A percentile compares a stretch with the other conserved stretches of the same genome.
phyloP scores from a whole-genome alignment of 163 green algal genomes.

The Trebouxiophyceae sp. region DNA sequence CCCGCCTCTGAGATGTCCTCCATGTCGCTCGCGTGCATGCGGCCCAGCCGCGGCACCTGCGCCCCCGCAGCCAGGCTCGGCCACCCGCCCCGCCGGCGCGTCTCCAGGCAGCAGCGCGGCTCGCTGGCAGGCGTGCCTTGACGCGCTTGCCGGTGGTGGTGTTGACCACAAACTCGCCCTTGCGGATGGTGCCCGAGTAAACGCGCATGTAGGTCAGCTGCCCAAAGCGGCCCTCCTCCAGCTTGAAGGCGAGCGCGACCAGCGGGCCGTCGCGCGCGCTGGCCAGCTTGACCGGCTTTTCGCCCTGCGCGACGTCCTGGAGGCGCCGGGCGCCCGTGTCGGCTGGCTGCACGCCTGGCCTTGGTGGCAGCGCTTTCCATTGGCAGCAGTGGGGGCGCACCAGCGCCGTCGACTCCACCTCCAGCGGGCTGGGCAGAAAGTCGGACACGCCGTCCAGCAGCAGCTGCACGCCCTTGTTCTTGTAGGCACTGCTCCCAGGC shows the following conservation, averaged over 20 bases:
- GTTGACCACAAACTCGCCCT: conserved; percentile 88
- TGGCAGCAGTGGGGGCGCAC: too few species aligned
- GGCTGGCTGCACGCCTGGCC: too few species aligned
- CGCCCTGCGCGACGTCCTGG: conserved; percentile 56
- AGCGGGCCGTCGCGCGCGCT: conserved; percentile 47
- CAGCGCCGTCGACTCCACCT: conserved; percentile 68
- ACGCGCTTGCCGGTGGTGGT: conserved; percentile 77
- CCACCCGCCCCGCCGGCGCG: too few species aligned
- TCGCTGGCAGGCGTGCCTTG: conserved; percentile 43
- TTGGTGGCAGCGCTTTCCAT: too few species aligned
- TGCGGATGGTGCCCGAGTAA: conserved; percentile 70
- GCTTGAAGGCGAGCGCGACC: conserved; percentile 96
- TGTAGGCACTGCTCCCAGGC: conserved; percentile 68
- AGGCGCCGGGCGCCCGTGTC: too few species aligned
- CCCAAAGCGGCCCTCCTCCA: conserved; percentile 95
- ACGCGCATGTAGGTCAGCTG: conserved; percentile 98
- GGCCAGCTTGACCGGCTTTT: conserved; percentile 44
- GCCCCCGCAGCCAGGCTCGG: background rate
- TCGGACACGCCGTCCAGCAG: conserved; percentile 69
- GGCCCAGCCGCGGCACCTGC: conserved; percentile 84
- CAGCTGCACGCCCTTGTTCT: conserved; percentile 96
- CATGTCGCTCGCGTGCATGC: conserved; percentile 95
- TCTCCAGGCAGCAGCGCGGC: background rate
- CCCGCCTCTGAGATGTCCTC: conserved; percentile 79
- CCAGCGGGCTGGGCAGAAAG: conserved; percentile 85